These are phyloP conservation scores for Cadophora malorum DNA, from an alignment of 2,329 filamentous ascomycete genomes.

Conservation along the genomic window DNA sequence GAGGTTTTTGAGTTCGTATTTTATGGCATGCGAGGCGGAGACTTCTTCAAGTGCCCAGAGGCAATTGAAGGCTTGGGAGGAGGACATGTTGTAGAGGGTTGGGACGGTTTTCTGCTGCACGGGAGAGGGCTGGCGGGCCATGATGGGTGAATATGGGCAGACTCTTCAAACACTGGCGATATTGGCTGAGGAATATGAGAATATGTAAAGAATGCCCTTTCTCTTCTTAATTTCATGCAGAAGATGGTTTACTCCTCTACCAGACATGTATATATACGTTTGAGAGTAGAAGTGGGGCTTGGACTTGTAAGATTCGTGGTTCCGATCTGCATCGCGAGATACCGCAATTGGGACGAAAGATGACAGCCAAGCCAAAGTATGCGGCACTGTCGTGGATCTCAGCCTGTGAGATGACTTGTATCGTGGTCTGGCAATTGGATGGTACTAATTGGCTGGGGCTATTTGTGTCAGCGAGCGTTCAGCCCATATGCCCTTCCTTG, in stretches of 20 bases:
- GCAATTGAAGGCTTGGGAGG: conserved; percentile 36
- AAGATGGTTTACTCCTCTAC: too few species aligned
- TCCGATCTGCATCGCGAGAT: background rate
- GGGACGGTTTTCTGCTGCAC: conserved; percentile 31
- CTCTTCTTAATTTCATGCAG: background rate
- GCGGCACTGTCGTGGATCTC: background rate
- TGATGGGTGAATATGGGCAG: background rate
- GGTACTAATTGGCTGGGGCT: too few species aligned
- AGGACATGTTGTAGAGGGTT: conserved; percentile 40
- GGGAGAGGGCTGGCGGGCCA: background rate
- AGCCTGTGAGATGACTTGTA: background rate
- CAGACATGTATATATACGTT: background rate
- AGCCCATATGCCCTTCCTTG: too few species aligned
- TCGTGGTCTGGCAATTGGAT: background rate
- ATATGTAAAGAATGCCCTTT: background rate
- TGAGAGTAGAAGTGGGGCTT: background rate
- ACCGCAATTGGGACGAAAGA: background rate
- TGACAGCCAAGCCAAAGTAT: background rate
- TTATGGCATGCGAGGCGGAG: conserved; percentile 28
- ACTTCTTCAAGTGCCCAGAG: conserved; percentile 43
- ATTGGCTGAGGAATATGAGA: background rate
- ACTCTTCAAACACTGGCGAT: too few species aligned
- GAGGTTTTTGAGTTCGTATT: conserved; percentile 40
- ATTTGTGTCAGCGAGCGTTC: too few species aligned
- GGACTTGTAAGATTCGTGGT: background rate